Conservation (phyloP, 768 basidiomycete species). For the Leccinum boreale region DNA sequence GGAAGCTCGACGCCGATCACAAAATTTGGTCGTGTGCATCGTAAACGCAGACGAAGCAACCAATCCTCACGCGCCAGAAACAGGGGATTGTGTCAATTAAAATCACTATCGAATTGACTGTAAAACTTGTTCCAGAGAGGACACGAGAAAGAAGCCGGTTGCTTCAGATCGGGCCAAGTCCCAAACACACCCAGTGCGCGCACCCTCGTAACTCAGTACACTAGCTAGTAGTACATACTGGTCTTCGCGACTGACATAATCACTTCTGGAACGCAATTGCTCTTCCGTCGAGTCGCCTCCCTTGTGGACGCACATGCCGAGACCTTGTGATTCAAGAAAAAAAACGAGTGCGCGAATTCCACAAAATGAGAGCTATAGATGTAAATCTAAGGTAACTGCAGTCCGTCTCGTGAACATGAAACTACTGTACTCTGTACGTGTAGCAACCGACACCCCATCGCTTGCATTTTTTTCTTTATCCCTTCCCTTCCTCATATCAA, state of each 20-base stretch:
- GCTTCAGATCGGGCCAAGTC: not conserved
- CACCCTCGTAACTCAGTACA: not conserved
- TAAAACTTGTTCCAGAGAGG: not conserved
- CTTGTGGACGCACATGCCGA: no score
- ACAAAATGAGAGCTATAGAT: conserved; percentile 20
- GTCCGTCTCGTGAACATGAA: conserved; percentile 18
- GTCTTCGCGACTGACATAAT: no score
- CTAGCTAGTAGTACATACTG: no score
- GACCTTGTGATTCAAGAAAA: not conserved
- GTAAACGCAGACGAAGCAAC: not conserved
- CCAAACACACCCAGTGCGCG: not conserved
- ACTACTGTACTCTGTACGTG: conserved; percentile 12
- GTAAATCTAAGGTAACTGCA: conserved; percentile 26
- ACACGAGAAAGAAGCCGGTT: not conserved
- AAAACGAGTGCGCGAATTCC: conserved; percentile 10
- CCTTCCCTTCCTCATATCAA: conserved; percentile 5
- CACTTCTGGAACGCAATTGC: no score
- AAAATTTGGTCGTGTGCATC: not conserved
- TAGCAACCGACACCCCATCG: not conserved
- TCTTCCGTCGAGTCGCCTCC: not conserved
- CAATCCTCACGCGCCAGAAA: not conserved
- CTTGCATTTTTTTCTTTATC: not conserved
- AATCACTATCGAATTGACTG: not conserved
- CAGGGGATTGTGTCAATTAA: not conserved
- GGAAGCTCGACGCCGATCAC: not conserved